Evolutionary conservation across 208 protist genomes (phyloP).

Genomic region (Wallacemonas sp.): DNA sequence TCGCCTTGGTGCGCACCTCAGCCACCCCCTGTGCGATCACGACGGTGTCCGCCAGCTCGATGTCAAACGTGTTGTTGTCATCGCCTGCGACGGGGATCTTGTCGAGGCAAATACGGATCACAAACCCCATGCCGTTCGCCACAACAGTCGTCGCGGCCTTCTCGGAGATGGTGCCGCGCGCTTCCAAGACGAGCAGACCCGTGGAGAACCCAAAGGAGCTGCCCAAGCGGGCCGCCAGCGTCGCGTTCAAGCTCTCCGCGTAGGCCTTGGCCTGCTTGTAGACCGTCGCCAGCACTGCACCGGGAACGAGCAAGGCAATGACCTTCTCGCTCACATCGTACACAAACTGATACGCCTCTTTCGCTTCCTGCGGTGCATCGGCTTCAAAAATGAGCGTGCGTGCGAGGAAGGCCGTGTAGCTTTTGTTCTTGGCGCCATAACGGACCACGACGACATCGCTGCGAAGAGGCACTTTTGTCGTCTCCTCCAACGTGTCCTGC

Average conservation of each 20-base stretch:
- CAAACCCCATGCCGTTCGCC: slow-evolving; percentile 80
- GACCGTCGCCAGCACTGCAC: slow-evolving; percentile 57
- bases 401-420: slow-evolving; percentile 78
- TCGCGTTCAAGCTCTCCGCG: slow-evolving; percentile 42
- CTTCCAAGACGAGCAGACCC: slow-evolving; percentile 80
- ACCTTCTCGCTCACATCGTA: slow-evolving; percentile 76
- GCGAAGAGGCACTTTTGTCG: slow-evolving; percentile 42
- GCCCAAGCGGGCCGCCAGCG: slow-evolving; percentile 44
- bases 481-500: slow-evolving; percentile 27
- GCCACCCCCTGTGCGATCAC: slow-evolving; percentile 57
- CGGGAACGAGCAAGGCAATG: slow-evolving; percentile 55
- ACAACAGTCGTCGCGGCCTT: slow-evolving; percentile 63
- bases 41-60: slow-evolving; percentile 86
- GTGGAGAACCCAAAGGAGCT: slow-evolving; percentile 83
- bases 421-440: slow-evolving; percentile 73
- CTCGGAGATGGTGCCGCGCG: slow-evolving; percentile 76
- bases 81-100: slow-evolving; percentile 33
- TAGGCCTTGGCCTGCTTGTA: slow-evolving; percentile 50
- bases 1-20: slow-evolving; percentile 73
- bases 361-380: slow-evolving; percentile 54
- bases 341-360: slow-evolving; percentile 76
- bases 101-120: slow-evolving; percentile 77
- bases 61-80: slow-evolving; percentile 36
- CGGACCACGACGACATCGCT: slow-evolving; percentile 78
- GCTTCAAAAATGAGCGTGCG: slow-evolving; percentile 79